phyloP scores from a whole-genome alignment of 83 land plant genomes.

The Picea mariana region DNA sequence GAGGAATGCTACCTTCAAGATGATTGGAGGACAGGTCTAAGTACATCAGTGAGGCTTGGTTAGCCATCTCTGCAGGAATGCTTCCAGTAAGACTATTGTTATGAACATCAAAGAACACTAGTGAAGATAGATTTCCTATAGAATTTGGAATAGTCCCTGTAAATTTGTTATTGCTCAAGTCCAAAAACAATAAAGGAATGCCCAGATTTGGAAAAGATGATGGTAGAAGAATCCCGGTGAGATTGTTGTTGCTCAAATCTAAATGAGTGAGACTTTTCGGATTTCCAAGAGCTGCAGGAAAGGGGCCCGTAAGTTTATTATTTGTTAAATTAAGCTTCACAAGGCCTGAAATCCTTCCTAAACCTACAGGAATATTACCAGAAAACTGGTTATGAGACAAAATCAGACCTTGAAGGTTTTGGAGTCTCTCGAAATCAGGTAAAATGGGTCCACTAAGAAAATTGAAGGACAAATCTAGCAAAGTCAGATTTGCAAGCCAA shows the following conservation, averaged over 20 bases:
- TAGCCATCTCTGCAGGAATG: slow-evolving; percentile 26
- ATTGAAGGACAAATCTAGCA: slow-evolving; percentile 48
- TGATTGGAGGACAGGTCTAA: slow-evolving; percentile 62
- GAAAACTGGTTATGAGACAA: slow-evolving; percentile 45
- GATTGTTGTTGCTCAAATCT: slow-evolving; percentile 29
- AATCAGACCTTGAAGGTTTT: slow-evolving; percentile 54
- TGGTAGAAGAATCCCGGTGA: slow-evolving; percentile 18
- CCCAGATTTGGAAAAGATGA: background rate
- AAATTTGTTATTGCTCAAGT: slow-evolving; percentile 47
- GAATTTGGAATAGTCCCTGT: slow-evolving; percentile 33
- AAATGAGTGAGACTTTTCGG: slow-evolving; percentile 25
- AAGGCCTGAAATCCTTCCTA: slow-evolving; percentile 32
- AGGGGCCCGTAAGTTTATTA: slow-evolving; percentile 29
- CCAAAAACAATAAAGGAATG: slow-evolving; percentile 33
- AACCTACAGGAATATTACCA: slow-evolving; percentile 52
- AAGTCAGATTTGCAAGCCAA: slow-evolving; percentile 39
- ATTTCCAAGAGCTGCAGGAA: slow-evolving; percentile 24
- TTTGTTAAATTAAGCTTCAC: slow-evolving; percentile 30
- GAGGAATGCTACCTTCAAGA: slow-evolving; percentile 31
- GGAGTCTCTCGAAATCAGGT: slow-evolving; percentile 38
- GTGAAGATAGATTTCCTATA: slow-evolving; percentile 46
- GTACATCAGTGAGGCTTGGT: slow-evolving; percentile 44
- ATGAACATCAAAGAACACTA: slow-evolving; percentile 38
- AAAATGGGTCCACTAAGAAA: slow-evolving; percentile 42
- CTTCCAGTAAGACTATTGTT: slow-evolving; percentile 45